phyloP scores from a whole-genome alignment of 495 filamentous ascomycete species.

The Aspergillus biplanus region DNA sequence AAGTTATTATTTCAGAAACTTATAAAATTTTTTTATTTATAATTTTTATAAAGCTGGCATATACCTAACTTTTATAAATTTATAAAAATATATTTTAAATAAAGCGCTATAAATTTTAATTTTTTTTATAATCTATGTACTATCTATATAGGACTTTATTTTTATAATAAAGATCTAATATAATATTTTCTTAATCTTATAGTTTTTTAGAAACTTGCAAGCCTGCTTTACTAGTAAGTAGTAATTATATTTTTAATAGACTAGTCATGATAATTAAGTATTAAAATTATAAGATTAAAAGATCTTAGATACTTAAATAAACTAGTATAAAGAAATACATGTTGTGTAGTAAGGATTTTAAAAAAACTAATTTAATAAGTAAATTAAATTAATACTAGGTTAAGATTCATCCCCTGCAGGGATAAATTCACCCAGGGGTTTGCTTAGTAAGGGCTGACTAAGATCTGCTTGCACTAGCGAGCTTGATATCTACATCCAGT shows the following conservation, averaged over 20 bases:
- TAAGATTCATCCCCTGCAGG: too few relatives aligned
- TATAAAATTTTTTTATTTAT: too few relatives aligned
- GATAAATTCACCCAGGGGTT: neutral
- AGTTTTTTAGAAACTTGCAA: neutral
- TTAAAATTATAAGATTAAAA: neutral
- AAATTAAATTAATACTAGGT: too few relatives aligned
- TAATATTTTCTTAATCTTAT: neutral
- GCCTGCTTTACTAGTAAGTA: neutral
- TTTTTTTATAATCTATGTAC: too few relatives aligned
- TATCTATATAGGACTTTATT: too few relatives aligned
- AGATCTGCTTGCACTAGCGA: neutral
- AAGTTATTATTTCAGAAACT: too few relatives aligned
- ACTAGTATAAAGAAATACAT: neutral
- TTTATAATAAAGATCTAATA: too few relatives aligned
- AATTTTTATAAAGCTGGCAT: too few relatives aligned
- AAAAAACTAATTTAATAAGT: neutral
- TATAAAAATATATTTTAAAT: too few relatives aligned
- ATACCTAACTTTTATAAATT: too few relatives aligned
- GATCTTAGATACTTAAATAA: neutral
- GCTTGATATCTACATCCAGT: neutral
- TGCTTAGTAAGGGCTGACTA: neutral
- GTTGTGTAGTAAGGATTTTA: neutral
- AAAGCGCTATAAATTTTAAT: too few relatives aligned
- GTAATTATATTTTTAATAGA: neutral
- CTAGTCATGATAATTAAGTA: neutral